Conservation (phyloP, 129 eudicot species). For the Heracleum sosnowskyi region DNA sequence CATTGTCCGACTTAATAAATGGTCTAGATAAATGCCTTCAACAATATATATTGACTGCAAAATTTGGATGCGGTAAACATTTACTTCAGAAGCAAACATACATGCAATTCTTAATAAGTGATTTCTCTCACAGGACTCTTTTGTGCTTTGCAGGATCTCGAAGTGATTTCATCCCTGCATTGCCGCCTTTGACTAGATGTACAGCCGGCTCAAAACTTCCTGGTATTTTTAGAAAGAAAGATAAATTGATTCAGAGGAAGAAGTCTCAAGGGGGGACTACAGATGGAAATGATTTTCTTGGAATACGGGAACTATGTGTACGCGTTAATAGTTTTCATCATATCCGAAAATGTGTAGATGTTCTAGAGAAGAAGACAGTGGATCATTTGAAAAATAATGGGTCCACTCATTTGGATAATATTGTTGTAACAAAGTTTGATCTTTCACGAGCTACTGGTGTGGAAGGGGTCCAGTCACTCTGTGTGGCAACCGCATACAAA, state of each 20-base stretch:
- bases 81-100: background rate
- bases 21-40: conserved; percentile 94
- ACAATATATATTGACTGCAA: conserved; percentile 64
- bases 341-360: conserved; percentile 62
- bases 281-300: conserved; percentile 43
- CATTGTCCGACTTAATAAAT: conserved; percentile 72
- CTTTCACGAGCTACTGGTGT: conserved; percentile 59
- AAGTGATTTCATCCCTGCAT: conserved; percentile 59
- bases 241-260: conserved; percentile 52
- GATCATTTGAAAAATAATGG: conserved; percentile 67
- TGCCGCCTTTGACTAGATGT: conserved; percentile 92
- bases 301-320: conserved; percentile 66
- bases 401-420: conserved; percentile 57
- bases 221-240: conserved; percentile 78
- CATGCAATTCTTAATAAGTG: background rate
- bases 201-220: conserved; percentile 49
- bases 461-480: conserved; percentile 81
- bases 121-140: background rate
- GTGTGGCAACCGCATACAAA: conserved; percentile 67
- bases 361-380: conserved; percentile 68
- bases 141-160: conserved; percentile 59
- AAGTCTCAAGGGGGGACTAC: conserved; percentile 62
- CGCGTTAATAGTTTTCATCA: conserved; percentile 76
- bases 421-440: conserved; percentile 61
- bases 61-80: conserved; percentile 81